Evolutionary conservation across 768 basidiomycete genomes (phyloP).

Genomic region (Pleurotus tuber-regium): DNA sequence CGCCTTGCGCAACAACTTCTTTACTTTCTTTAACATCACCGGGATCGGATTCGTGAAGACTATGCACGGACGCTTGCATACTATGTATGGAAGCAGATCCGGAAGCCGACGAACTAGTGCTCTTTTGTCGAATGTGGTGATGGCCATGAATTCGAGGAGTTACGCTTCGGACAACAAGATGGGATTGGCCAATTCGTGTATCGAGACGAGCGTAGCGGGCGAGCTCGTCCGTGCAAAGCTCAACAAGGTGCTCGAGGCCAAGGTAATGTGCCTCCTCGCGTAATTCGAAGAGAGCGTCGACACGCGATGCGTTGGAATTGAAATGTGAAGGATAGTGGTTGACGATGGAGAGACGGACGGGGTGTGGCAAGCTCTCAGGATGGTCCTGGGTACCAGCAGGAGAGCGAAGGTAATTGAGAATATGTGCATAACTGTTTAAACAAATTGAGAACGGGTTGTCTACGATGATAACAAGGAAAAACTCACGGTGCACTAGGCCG

Average conservation of each 20-base stretch:
- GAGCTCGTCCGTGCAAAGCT: constrained; percentile 68
- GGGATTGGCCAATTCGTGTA: background rate
- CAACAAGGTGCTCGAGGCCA: constrained; percentile 61
- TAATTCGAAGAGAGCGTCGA: constrained; percentile 71
- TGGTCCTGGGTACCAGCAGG: constrained; percentile 41
- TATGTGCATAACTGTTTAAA: constrained; percentile 58
- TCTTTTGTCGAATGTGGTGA: constrained; percentile 18
- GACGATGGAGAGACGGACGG: constrained; percentile 40
- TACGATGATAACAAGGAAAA: background rate
- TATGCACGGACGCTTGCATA: constrained; percentile 53
- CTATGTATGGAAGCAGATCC: constrained; percentile 40
- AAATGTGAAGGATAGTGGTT: constrained; percentile 12
- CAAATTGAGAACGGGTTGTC: constrained; percentile 9
- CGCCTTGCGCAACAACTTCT: too few relatives aligned
- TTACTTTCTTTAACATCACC: background rate
- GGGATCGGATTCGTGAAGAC: constrained; percentile 43
- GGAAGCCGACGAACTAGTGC: background rate
- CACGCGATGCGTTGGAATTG: constrained; percentile 40
- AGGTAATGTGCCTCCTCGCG: constrained; percentile 79
- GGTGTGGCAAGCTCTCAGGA: constrained; percentile 57
- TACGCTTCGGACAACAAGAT: background rate
- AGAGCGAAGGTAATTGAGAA: constrained; percentile 71
- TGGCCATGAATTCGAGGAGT: background rate
- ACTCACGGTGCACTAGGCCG: constrained; percentile 78
- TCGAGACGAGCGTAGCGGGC: constrained; percentile 35